A percentile compares a stretch with the other conserved stretches of the same genome.
Evolutionary conservation across 2,329 filamentous ascomycete genomes (phyloP).

Genomic region (Annulohypoxylon truncatum): DNA sequence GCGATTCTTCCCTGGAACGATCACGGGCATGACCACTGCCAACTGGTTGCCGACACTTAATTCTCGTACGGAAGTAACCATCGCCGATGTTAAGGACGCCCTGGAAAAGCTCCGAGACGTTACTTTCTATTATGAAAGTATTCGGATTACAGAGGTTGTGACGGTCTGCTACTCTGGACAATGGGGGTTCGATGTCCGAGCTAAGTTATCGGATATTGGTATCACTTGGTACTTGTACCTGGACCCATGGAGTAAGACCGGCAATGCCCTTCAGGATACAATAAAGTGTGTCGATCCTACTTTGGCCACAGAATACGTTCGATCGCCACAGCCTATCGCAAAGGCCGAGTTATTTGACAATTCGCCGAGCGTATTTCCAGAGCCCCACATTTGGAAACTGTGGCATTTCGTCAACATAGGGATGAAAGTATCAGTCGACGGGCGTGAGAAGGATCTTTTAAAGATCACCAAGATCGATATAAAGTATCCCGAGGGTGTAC

Average conservation of each 20-base stretch:
- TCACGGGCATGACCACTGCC: conserved; percentile 21
- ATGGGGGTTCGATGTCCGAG: conserved; percentile 40
- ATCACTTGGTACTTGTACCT: conserved; percentile 47
- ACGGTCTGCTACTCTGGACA: conserved; percentile 43
- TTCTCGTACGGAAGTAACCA: neutral
- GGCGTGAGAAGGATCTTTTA: neutral
- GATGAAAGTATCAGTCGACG: neutral
- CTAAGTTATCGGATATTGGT: conserved; percentile 34
- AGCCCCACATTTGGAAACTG: conserved; percentile 21
- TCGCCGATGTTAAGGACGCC: neutral
- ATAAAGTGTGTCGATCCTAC: neutral
- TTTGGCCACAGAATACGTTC: neutral
- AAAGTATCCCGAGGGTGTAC: neutral
- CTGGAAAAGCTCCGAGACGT: conserved; percentile 19
- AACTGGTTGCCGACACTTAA: neutral
- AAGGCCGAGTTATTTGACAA: conserved; percentile 14
- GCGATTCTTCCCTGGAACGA: conserved; percentile 38
- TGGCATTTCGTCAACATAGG: conserved; percentile 26
- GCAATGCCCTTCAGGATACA: neutral
- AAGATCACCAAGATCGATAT: neutral
- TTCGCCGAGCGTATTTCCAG: conserved; percentile 11
- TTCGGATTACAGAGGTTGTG: conserved; percentile 45
- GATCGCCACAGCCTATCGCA: conserved; percentile 35
- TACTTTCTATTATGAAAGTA: conserved; percentile 43
- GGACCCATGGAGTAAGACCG: conserved; percentile 27